Evolutionary conservation across 1,139 yeast genomes (phyloP).

Genomic region (Candida mesenterica): DNA sequence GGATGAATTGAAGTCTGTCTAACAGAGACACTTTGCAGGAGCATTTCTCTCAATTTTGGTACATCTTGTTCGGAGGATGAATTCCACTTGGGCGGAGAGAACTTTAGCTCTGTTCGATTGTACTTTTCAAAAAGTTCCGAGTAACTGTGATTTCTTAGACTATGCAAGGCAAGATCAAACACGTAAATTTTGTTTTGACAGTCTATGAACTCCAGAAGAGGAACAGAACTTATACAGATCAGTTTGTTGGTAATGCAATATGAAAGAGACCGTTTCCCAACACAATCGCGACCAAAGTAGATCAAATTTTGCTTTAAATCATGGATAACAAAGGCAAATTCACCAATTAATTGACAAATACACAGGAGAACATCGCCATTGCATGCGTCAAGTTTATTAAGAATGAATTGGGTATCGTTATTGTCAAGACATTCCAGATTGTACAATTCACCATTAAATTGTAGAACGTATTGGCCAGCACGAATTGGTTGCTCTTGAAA

Average conservation of each 20-base stretch:
- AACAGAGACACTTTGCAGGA: constrained; percentile 42
- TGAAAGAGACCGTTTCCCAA: constrained; percentile 79
- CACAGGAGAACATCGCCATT: constrained; percentile 27
- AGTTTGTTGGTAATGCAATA: constrained; percentile 33
- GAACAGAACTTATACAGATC: constrained; percentile 49
- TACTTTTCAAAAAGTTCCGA: constrained; percentile 3
- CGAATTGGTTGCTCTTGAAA: constrained; percentile 66
- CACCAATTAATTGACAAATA: constrained; percentile 62
- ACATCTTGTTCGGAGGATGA: not conserved
- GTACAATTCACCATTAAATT: constrained; percentile 89
- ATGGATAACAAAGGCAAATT: constrained; percentile 65
- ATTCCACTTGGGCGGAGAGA: not conserved
- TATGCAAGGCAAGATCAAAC: too few species aligned
- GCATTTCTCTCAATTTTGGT: constrained; percentile 12
- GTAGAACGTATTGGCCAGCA: constrained; percentile 38
- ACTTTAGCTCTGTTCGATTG: not conserved
- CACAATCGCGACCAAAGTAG: constrained; percentile 79
- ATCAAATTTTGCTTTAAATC: constrained; percentile 38
- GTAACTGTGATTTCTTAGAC: too few species aligned
- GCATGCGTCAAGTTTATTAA: constrained; percentile 19
- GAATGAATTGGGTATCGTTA: constrained; percentile 37
- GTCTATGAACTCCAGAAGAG: constrained; percentile 39
- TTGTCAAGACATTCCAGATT: constrained; percentile 45
- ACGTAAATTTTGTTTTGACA: constrained; percentile 50
- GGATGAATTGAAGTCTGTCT: constrained; percentile 65